Evolutionary conservation across 768 basidiomycete species (phyloP), one percentile per base, ranked within the genome.

Genomic region (Agrocybe praecox): DNA sequence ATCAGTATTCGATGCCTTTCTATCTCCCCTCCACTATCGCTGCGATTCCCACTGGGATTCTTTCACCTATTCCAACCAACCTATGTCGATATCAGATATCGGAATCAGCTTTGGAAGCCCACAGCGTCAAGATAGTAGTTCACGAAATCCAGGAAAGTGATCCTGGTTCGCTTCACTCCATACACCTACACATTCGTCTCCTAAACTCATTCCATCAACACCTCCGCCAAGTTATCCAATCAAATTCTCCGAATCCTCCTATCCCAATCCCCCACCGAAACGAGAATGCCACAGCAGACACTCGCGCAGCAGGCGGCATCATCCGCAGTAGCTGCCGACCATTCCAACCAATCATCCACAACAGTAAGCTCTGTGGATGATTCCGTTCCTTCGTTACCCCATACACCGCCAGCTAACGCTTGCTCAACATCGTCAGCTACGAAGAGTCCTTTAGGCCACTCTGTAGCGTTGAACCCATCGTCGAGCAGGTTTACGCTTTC

Each of bases 361-460:
- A 18, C 46, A 17, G 36, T 60, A 3, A 56, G 54, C 17, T 62
- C 62, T 2, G 46, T 61, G 34, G 63, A 62, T 19, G 62, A 66
- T 22, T 40, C 42, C 12, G 65, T 66, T 33, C 65, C 63, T 11
- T 53, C 53, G 0, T 36, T 63, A 5, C 61, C 62, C 8, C 26
- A 50, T 7, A 58, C 61, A 1, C 55, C 55, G 22, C 40, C 49
- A n/a, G 49, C 49, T 1, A 44, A 46, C 2, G 44, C 9, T 10
- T 44, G 22, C 2, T 45, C 26, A 49, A 19, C 9, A 54, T 52
- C 18, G 49, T n/a, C n/a, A n/a, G n/a, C n/a, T n/a, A 34, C 12
- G 48, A 52, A 47, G 23, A 23, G 26, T 18, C 24, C 29, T 15
- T 47, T 26, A 24, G 4, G 40, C 8, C 4, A 29, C 9, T 29